Evolutionary conservation across 176 grass and related monocot genomes (phyloP).

Genomic region (Dactylis glomerata): DNA sequence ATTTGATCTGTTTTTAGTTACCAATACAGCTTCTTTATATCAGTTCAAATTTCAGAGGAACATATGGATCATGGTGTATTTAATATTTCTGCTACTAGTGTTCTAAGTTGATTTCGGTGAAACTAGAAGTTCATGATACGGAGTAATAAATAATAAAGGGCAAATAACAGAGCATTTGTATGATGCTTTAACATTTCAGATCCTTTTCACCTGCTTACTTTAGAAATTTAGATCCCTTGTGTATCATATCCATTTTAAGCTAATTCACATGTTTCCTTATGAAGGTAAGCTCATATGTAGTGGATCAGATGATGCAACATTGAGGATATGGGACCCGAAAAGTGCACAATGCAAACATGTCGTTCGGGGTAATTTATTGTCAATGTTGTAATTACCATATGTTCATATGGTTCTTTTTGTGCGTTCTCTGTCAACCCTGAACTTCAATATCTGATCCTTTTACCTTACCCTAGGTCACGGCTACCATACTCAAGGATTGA

Average conservation of each 20-base stretch:
- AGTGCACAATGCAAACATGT: conserved; percentile 63
- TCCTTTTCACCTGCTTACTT: background rate
- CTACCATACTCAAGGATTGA: conserved; percentile 86
- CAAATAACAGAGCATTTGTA: background rate
- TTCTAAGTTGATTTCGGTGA: background rate
- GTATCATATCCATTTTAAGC: background rate
- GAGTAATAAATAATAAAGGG: background rate
- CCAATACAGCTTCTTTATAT: background rate
- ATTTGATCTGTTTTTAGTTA: background rate
- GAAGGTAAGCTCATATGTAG: conserved; percentile 87
- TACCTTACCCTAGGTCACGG: conserved; percentile 49
- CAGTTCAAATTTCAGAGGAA: background rate
- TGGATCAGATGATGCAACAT: conserved; percentile 75
- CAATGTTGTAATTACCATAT: background rate
- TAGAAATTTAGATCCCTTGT: background rate
- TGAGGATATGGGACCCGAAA: conserved; percentile 93
- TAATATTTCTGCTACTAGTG: background rate
- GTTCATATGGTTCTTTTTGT: conserved; percentile 4
- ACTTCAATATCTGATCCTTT: background rate
- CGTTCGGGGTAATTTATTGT: conserved; percentile 53
- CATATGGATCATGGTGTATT: background rate
- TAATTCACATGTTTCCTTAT: conserved; percentile 24
- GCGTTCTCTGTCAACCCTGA: background rate
- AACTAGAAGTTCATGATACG: background rate
- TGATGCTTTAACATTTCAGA: background rate